Percentiles rank a stretch among this genome's conserved stretches.
Conservation (phyloP, 129 eudicot genomes). For the Pittosporum tobira region DNA sequence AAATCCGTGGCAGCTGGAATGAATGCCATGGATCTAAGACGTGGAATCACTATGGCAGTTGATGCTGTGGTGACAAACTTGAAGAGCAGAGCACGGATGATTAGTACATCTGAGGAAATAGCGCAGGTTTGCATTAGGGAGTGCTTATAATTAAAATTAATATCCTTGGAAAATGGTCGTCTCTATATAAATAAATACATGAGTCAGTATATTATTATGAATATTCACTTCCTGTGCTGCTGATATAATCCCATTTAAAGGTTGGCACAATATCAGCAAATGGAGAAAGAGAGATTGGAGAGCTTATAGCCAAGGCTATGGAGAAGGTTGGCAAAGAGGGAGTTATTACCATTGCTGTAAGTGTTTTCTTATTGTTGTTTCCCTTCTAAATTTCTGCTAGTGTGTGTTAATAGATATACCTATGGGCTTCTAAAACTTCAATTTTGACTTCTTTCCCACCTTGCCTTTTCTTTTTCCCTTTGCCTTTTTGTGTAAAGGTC, state of each 20-base stretch:
- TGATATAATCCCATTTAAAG: constrained; percentile 11
- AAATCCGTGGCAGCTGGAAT: constrained; percentile 83
- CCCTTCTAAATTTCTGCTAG: neutral
- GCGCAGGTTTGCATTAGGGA: constrained; percentile 35
- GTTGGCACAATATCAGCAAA: constrained; percentile 53
- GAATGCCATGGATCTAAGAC: constrained; percentile 81
- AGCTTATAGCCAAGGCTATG: constrained; percentile 50
- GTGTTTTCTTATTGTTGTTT: constrained; percentile 1
- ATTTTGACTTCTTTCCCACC: neutral
- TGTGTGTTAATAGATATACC: neutral
- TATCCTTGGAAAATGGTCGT: neutral
- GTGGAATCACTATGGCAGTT: constrained; percentile 57
- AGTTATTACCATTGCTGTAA: constrained; percentile 39
- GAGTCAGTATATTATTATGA: neutral
- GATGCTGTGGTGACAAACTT: constrained; percentile 50
- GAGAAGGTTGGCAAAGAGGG: constrained; percentile 51
- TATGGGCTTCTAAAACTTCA: neutral
- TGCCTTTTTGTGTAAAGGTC: neutral
- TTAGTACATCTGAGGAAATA: constrained; percentile 56
- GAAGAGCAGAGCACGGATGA: constrained; percentile 56
- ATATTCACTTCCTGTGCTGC: neutral
- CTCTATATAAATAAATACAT: neutral
- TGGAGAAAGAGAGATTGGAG: constrained; percentile 47
- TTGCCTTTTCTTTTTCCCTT: neutral
- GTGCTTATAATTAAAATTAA: neutral